These are phyloP conservation scores for Citrus cavaleriei DNA, from an alignment of 345 rosid species.

Conservation along the genomic window DNA sequence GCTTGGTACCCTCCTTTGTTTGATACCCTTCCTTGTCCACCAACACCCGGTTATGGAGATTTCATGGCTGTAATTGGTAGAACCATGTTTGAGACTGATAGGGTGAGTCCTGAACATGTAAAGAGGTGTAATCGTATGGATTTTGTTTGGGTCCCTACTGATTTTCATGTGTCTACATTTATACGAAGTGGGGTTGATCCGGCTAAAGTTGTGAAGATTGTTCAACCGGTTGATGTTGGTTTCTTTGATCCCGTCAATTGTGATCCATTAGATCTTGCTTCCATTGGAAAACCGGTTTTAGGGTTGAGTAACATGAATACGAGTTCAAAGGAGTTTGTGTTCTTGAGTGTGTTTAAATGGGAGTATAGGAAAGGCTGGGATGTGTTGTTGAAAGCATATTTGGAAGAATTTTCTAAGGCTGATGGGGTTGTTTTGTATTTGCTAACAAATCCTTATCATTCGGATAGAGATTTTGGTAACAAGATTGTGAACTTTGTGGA, in stretches of 20 bases:
- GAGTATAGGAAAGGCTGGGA: constrained; percentile 94
- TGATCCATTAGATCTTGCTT: constrained; percentile 42
- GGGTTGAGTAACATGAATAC: constrained; percentile 23
- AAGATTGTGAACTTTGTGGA: constrained; percentile 67
- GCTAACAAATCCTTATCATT: constrained; percentile 76
- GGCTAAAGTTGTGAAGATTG: constrained; percentile 70
- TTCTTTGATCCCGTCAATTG: constrained; percentile 65
- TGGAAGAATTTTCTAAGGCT: constrained; percentile 52
- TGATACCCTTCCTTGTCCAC: constrained; percentile 77
- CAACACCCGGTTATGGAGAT: constrained; percentile 40
- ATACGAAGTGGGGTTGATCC: constrained; percentile 69
- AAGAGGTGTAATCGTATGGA: constrained; percentile 69
- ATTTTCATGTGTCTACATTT: constrained; percentile 73
- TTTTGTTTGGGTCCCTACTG: constrained; percentile 85
- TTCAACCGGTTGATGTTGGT: constrained; percentile 71
- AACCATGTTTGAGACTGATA: constrained; percentile 90
- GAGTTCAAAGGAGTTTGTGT: constrained; percentile 46
- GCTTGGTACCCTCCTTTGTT: constrained; percentile 92
- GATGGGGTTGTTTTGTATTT: constrained; percentile 60
- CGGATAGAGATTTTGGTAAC: constrained; percentile 56
- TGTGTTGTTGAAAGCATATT: constrained; percentile 66
- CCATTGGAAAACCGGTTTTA: constrained; percentile 41
- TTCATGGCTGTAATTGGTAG: constrained; percentile 61
- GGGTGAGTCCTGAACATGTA: constrained; percentile 60
- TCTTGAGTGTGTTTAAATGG: constrained; percentile 89